Evolutionary conservation across 2,329 filamentous ascomycete species (phyloP), one percentile per base, ranked within the genome.

Genomic region (Colletotrichum graminicola): DNA sequence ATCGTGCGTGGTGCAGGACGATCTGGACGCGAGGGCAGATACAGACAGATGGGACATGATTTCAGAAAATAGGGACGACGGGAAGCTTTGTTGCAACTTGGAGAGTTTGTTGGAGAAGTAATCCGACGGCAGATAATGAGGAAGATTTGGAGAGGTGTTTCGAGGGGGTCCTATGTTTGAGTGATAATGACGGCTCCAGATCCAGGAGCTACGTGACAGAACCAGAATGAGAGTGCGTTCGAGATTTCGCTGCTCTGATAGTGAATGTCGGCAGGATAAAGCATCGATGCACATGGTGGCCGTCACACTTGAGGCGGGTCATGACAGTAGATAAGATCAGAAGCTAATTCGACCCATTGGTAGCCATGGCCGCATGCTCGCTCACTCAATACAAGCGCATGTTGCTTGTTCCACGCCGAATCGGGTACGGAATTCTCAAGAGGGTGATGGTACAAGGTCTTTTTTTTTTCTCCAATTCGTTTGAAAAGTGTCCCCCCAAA

Each of bases 371-470:
- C 8, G 3, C 34, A 23, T 12, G 21, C 32, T 62, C 8, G 12
- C 45, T 52, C 47, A n/a, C 7, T 62, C 18, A 34, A 41, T 14
- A 16, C 8, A 21, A 62, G 41, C 60, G 11, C 47, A 32, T 54
- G 32, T 10, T 21, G 18, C 34, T 41, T 36, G 29, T 34, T 54
- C 32, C 34, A 52, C n/a, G 59, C 57, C 59, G 29, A 45, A n/a
- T 57, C 52, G 43, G 14, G 18, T 57, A 18, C 26, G 45, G 45
- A 36, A 54, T 54, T 71, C 43, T 52, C 68, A 64, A 60, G 52
- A 63, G 29, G 68, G 65, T 55, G 61, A 52, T 59, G 65, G 56
- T 62, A 73, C 70, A 61, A 56, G 49, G 45, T 65, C 47, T 59
- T 41, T 26, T 23, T n/a, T 45, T 45, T n/a, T 11, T 51, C 61